phyloP scores from a whole-genome alignment of 2,329 filamentous ascomycete species.

The Remersonia thermophila region DNA sequence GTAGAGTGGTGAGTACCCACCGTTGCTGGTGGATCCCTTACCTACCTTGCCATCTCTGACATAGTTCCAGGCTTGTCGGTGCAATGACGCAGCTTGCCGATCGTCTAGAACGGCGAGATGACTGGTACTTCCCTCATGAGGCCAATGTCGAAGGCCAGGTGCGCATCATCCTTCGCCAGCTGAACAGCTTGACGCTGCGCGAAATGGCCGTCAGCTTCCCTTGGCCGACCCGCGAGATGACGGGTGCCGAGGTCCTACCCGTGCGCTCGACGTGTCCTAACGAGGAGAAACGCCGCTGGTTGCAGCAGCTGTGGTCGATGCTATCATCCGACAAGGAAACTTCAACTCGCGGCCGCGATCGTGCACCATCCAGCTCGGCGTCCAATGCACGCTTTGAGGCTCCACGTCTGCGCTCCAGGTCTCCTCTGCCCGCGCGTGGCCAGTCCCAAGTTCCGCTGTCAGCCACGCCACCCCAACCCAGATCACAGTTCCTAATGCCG shows the following conservation, averaged over 20 bases:
- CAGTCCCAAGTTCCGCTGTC: background rate
- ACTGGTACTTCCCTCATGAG: conserved; percentile 21
- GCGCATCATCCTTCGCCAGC: conserved; percentile 23
- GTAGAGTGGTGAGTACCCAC: conserved; percentile 18
- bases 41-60: too few species aligned
- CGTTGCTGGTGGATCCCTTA: too few species aligned
- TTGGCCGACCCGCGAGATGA: conserved; percentile 26
- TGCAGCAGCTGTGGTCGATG: conserved; percentile 21
- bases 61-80: conserved; percentile 18
- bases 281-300: conserved; percentile 25
- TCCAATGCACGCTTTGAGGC: conserved; percentile 14
- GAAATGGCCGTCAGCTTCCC: conserved; percentile 27
- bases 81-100: conserved; percentile 24
- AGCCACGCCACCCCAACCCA: background rate
- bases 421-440: background rate
- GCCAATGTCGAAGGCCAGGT: conserved; percentile 22
- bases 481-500: too few species aligned
- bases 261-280: conserved; percentile 23
- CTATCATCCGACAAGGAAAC: conserved; percentile 13
- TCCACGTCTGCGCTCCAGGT: conserved; percentile 3
- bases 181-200: conserved; percentile 20
- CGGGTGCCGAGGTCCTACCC: conserved; percentile 24
- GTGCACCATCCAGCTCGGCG: conserved; percentile 1
- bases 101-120: conserved; percentile 20
- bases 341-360: conserved; percentile 5